Base-by-base conservation (phyloP, 2,329 filamentous ascomycete genomes). In the Fusarium ramigenum region DNA sequence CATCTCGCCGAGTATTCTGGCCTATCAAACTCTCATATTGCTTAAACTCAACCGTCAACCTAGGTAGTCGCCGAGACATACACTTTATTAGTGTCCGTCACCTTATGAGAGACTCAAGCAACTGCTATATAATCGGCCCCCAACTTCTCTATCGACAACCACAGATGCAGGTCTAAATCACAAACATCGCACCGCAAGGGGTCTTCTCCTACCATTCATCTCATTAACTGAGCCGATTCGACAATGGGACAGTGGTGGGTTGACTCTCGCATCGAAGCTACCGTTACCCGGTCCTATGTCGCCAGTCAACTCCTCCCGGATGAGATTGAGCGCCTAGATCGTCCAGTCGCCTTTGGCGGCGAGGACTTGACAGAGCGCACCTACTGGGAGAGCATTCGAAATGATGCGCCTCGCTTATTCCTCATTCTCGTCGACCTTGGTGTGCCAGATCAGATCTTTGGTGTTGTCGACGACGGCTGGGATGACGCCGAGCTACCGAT, bases 371-470 rank as follows among this genome's bases (percentile, higher is more conserved):
- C 92, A 8, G 90, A 93, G 79, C 89, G 91, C 70, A 94, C 92
- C 2, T 95, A 95, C 79, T 91, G 92, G 85, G 92, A 94, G 78
- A 94, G 92, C 91, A 93, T 95, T 64, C 83, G 92, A 52, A 84
- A 89, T 62, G 91, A 91, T 75, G 91, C 91, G 11, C 91, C 90
- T 77, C 87, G 90, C 52, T 85, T 94, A 43, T 95, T 94, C 77
- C 84, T 95, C 52, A 90, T 93, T 43, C 84, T 95, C 32, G 85
- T 90, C 60, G 92, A 94, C 76, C 84, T 94, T 30, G 91, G 90
- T 37, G 86, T 92, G 16, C 89, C 92, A 1, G 91, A 93, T 75
- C 91, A 92, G 79, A 94, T 95, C 68, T 95, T 95, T 77, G 89
- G 89, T 46, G 85, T 93, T 59, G 90, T 94, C 65, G 92, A 95